A percentile compares a stretch with the other conserved stretches of the same genome.
Conservation (phyloP, 768 basidiomycete genomes). For the Termitomyces eurrhizus region DNA sequence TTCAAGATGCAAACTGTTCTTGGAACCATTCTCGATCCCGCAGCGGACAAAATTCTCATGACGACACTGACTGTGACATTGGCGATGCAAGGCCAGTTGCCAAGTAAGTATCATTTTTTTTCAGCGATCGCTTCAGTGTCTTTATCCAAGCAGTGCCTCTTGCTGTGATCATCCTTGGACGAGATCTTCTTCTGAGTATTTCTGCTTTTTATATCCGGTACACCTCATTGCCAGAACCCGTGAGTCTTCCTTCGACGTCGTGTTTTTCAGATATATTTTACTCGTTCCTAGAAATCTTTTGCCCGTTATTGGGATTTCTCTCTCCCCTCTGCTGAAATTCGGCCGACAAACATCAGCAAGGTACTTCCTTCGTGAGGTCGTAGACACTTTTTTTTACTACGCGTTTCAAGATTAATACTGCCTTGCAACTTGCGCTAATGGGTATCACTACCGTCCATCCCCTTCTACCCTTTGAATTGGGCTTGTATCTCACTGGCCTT, state of each 20-base stretch:
- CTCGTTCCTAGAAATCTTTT: conserved; percentile 73
- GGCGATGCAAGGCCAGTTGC: conserved; percentile 79
- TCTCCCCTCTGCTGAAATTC: conserved; percentile 92
- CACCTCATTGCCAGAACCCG: conserved; percentile 82
- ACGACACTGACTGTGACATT: conserved; percentile 89
- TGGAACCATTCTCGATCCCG: conserved; percentile 93
- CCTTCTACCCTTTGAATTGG: conserved; percentile 60
- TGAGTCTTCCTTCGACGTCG: conserved; percentile 33
- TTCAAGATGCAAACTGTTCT: conserved; percentile 90
- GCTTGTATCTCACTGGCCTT: conserved; percentile 53
- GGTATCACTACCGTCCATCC: conserved; percentile 84
- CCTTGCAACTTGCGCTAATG: conserved; percentile 89
- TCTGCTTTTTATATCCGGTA: conserved; percentile 94
- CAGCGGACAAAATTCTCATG: conserved; percentile 95
- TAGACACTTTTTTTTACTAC: neutral
- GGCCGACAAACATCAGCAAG: conserved; percentile 93
- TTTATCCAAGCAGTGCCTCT: conserved; percentile 60
- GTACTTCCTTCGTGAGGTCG: conserved; percentile 28
- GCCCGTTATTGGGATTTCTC: conserved; percentile 94
- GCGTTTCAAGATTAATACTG: conserved; percentile 74
- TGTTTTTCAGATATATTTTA: neutral
- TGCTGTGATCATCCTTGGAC: conserved; percentile 80
- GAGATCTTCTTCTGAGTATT: conserved; percentile 81
- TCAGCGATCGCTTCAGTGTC: neutral
- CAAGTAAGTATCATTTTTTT: conserved; percentile 48